These are phyloP conservation scores for Rubia peregrina DNA, from an alignment of 305 asterid species.

Conservation along the genomic window DNA sequence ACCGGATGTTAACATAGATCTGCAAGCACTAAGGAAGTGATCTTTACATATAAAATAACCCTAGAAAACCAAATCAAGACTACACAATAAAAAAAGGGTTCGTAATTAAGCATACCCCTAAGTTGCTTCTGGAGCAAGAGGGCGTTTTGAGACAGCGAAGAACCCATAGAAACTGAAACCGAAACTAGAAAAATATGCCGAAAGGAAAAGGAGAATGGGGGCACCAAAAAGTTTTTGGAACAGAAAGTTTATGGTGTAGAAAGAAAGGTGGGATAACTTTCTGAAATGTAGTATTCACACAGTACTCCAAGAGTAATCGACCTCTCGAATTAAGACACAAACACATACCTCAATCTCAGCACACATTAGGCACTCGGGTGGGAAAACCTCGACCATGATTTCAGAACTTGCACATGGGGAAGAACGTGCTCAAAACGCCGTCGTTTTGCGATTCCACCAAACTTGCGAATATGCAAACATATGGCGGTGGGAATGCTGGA, in stretches of 20 bases:
- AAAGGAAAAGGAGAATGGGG: not conserved
- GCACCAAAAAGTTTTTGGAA: not conserved
- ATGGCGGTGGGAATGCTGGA: no score
- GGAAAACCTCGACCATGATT: no score
- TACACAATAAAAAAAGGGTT: constrained; percentile 5
- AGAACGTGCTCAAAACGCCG: no score
- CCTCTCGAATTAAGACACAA: no score
- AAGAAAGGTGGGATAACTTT: constrained; percentile 12
- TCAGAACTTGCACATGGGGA: no score
- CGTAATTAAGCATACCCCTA: constrained; percentile 33
- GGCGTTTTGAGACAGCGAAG: constrained; percentile 68
- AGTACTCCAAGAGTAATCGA: no score
- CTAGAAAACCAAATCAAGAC: constrained; percentile 17
- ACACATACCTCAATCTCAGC: no score
- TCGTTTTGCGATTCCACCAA: no score
- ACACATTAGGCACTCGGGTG: no score
- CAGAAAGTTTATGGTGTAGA: constrained; percentile 23
- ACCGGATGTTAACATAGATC: constrained; percentile 95
- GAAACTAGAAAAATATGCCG: not conserved
- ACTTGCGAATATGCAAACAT: no score
- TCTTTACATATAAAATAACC: constrained; percentile 23
- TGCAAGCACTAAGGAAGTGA: constrained; percentile 39
- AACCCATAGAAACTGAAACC: constrained; percentile 31
- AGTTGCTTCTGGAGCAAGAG: constrained; percentile 94
- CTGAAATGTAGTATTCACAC: no score